phyloP scores from a whole-genome alignment of 345 rosid genomes.

The Trapa incisa region DNA sequence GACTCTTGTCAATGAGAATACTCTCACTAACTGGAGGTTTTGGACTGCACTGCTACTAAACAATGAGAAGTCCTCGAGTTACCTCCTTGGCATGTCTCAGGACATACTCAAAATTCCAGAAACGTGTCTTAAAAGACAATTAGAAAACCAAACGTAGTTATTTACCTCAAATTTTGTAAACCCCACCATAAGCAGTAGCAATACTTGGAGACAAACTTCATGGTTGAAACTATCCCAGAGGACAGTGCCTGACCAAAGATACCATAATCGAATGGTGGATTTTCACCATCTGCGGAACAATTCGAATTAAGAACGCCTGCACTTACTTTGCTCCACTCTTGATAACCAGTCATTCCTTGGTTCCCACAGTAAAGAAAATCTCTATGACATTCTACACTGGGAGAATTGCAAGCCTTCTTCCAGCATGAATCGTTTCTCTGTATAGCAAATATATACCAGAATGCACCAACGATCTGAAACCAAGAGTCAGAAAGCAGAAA shows the following conservation, averaged over 20 bases:
- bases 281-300: constrained; percentile 28
- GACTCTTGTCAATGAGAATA: neutral
- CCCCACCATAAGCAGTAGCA: constrained; percentile 99
- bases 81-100: neutral
- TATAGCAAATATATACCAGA: constrained; percentile 84
- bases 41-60: neutral
- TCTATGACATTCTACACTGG: constrained; percentile 18
- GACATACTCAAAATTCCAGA: neutral
- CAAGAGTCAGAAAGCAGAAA: neutral
- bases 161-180: constrained; percentile 88
- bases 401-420: constrained; percentile 31
- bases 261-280: constrained; percentile 59
- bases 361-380: constrained; percentile 70
- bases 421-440: constrained; percentile 80
- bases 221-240: constrained; percentile 62
- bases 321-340: constrained; percentile 29
- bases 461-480: constrained; percentile 79
- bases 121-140: neutral
- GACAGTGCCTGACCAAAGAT: constrained; percentile 57
- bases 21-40: no score
- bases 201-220: constrained; percentile 62
- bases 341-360: constrained; percentile 32
- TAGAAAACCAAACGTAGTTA: neutral
- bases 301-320: constrained; percentile 14
- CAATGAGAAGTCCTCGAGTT: neutral